These are phyloP conservation scores for Darksidea phi DNA, from an alignment of 495 filamentous ascomycete genomes.

Conservation along the genomic window DNA sequence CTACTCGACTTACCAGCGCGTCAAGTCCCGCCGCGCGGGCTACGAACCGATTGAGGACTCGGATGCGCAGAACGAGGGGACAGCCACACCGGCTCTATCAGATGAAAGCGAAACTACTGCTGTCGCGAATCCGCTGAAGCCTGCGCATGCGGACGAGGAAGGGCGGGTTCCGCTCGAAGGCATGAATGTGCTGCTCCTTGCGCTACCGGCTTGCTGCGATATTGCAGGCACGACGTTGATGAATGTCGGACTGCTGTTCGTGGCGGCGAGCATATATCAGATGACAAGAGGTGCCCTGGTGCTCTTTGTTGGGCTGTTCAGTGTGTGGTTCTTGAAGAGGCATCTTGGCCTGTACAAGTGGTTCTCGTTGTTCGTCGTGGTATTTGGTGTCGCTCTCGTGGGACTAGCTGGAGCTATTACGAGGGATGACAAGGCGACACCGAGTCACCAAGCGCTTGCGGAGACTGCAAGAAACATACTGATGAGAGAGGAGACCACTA, in stretches of 20 bases:
- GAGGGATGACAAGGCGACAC: conserved; percentile 52
- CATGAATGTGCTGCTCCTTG: conserved; percentile 70
- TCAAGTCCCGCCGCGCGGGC: conserved; percentile 54
- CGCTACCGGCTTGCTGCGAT: conserved; percentile 87
- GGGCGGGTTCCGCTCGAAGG: conserved; percentile 61
- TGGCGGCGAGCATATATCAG: conserved; percentile 94
- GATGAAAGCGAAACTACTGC: conserved; percentile 38
- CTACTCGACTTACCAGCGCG: conserved; percentile 62
- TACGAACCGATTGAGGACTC: conserved; percentile 59
- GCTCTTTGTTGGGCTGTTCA: conserved; percentile 92
- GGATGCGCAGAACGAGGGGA: conserved; percentile 14
- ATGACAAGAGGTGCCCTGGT: conserved; percentile 96
- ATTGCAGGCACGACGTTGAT: conserved; percentile 94
- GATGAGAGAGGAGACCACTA: conserved; percentile 21
- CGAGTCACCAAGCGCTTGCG: conserved; percentile 14
- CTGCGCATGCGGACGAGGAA: conserved; percentile 43
- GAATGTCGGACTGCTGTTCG: conserved; percentile 91
- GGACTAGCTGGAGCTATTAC: conserved; percentile 83
- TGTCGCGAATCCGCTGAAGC: conserved; percentile 51
- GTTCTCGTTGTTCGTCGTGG: conserved; percentile 80
- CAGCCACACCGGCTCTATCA: conserved; percentile 1
- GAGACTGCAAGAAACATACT: conserved; percentile 21
- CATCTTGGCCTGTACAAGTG: conserved; percentile 82
- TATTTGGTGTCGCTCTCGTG: conserved; percentile 83
- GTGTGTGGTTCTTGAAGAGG: conserved; percentile 81